Evolutionary conservation across 192 early-diverging fungal species (phyloP).

Genomic region (Gonapodya prolifera): DNA sequence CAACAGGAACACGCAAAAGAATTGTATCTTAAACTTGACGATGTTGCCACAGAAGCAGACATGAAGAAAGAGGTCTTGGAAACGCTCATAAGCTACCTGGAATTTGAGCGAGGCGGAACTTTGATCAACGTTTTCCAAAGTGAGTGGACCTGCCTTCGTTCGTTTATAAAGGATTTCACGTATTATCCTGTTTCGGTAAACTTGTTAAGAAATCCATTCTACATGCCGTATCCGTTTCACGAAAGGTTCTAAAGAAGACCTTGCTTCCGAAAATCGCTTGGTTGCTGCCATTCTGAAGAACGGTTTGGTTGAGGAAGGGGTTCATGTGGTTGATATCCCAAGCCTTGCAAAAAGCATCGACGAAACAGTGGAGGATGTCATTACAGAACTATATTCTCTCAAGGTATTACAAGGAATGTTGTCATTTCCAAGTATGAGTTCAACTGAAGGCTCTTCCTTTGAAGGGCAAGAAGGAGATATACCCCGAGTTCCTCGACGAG

Average conservation of each 20-base stretch:
- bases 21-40: neutral
- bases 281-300: neutral
- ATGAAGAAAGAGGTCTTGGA: slow-evolving; percentile 2
- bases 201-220: neutral
- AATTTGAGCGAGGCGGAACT: neutral
- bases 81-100: neutral
- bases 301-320: neutral
- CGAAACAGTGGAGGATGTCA: neutral
- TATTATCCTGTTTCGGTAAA: neutral
- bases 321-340: neutral
- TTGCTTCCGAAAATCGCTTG: neutral
- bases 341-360: neutral
- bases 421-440: neutral
- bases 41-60: neutral
- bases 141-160: neutral
- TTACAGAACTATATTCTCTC: neutral
- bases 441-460: neutral
- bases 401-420: neutral
- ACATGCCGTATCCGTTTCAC: neutral
- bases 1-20: neutral
- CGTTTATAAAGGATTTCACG: neutral
- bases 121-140: neutral
- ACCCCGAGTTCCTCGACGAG: neutral
- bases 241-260: neutral
- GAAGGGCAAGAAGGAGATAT: neutral